Conservation (phyloP, 2,329 filamentous ascomycete species). For the Huntiella savannae region DNA sequence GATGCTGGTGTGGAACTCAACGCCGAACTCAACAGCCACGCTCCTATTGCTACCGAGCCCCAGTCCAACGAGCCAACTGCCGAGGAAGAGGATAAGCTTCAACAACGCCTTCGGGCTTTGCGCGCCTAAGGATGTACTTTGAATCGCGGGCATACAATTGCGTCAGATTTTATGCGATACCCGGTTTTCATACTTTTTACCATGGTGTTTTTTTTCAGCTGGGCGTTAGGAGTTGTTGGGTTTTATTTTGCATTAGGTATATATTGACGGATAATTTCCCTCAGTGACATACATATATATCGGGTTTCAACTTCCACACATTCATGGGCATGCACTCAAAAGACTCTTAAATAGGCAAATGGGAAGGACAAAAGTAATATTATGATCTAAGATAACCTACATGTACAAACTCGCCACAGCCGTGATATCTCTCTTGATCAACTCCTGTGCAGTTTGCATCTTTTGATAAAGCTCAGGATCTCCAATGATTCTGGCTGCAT, state of each 20-base stretch:
- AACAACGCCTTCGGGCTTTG: conserved; percentile 38
- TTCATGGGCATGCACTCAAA: no score
- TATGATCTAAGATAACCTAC: conserved; percentile 24
- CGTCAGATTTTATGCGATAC: no score
- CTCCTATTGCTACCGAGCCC: conserved; percentile 38
- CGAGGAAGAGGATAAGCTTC: conserved; percentile 60
- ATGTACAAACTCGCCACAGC: conserved; percentile 79
- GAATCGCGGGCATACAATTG: no score
- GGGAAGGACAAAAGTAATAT: no score
- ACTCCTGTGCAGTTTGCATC: conserved; percentile 93
- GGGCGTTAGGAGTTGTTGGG: no score
- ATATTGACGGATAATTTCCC: no score
- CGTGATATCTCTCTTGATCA: conserved; percentile 92
- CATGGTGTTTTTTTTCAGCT: conserved; percentile 1
- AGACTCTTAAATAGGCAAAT: no score
- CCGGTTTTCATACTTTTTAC: neutral
- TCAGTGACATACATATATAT: no score
- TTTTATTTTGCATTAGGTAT: neutral
- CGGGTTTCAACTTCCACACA: no score
- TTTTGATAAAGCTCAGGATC: conserved; percentile 86
- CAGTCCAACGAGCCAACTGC: conserved; percentile 48
- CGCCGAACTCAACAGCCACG: conserved; percentile 46
- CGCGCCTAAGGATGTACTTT: conserved; percentile 23
- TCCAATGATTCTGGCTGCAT: conserved; percentile 84
- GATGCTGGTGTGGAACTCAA: conserved; percentile 71